Percentiles rank a stretch among this genome's conserved stretches.
phyloP scores from a whole-genome alignment of 768 basidiomycete genomes.

The Suillus occidentalis region DNA sequence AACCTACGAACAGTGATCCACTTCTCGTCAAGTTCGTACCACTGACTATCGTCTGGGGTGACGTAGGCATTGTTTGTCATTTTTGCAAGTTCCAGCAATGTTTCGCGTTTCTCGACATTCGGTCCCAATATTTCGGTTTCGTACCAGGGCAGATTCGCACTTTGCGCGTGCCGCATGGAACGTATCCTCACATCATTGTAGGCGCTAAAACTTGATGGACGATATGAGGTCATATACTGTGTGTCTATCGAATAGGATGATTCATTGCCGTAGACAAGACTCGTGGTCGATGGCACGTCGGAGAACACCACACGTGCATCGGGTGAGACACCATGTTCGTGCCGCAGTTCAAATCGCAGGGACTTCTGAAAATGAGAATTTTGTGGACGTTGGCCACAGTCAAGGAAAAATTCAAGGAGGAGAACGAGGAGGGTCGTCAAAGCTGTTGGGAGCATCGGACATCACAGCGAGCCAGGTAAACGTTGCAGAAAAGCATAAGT shows the following conservation, averaged over 20 bases:
- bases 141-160: conserved; percentile 60
- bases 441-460: conserved; percentile 39
- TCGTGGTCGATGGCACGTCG: conserved; percentile 35
- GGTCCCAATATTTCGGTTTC: conserved; percentile 74
- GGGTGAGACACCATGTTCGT: conserved; percentile 55
- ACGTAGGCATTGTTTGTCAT: conserved; percentile 95
- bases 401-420: conserved; percentile 32
- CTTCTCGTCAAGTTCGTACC: conserved; percentile 72
- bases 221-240: conserved; percentile 38
- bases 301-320: conserved; percentile 55
- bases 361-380: background rate
- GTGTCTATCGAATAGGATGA: conserved; percentile 40
- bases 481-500: conserved; percentile 18
- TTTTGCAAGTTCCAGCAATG: conserved; percentile 82
- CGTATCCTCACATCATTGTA: conserved; percentile 44
- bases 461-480: conserved; percentile 11
- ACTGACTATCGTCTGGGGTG: conserved; percentile 54
- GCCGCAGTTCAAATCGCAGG: conserved; percentile 57
- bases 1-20: conserved; percentile 58
- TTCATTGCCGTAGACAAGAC: conserved; percentile 13
- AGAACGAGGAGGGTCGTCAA: conserved; percentile 50
- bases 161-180: conserved; percentile 48
- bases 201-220: conserved; percentile 48
- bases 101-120: conserved; percentile 73
- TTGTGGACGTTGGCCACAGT: conserved; percentile 9